A percentile compares a stretch with the other conserved stretches of the same genome.
Evolutionary conservation across 768 basidiomycete species (phyloP).

Genomic region (Collybiopsis luxurians): DNA sequence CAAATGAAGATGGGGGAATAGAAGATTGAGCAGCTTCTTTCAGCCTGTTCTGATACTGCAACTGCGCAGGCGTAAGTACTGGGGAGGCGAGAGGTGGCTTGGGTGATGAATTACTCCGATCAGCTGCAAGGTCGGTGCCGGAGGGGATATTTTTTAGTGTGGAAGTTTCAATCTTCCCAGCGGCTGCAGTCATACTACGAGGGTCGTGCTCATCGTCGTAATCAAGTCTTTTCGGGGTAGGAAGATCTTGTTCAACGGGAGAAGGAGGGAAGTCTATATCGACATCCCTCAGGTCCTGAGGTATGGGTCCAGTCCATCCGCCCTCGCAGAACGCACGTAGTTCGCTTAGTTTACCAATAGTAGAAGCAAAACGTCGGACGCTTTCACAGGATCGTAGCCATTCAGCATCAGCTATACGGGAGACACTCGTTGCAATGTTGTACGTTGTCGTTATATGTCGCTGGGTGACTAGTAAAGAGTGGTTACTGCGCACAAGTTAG

Average conservation of each 20-base stretch:
- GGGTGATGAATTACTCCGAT: neutral
- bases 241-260: slow-evolving; percentile 6
- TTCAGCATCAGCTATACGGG: slow-evolving; percentile 75
- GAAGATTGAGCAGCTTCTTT: slow-evolving; percentile 8
- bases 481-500: slow-evolving; percentile 47
- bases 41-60: slow-evolving; percentile 12
- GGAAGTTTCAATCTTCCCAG: neutral
- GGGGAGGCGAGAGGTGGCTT: neutral
- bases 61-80: neutral
- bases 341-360: slow-evolving; percentile 68
- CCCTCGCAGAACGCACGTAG: slow-evolving; percentile 77
- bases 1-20: slow-evolving; percentile 28
- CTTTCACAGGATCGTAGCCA: slow-evolving; percentile 73
- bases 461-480: slow-evolving; percentile 59
- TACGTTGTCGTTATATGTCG: slow-evolving; percentile 57
- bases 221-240: neutral
- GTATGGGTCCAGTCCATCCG: slow-evolving; percentile 57
- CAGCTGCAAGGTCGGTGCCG: neutral
- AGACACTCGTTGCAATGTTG: slow-evolving; percentile 59
- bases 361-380: slow-evolving; percentile 64
- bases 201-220: neutral
- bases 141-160: neutral
- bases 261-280: slow-evolving; percentile 13
- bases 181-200: neutral
- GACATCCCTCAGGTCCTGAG: slow-evolving; percentile 38